Percentiles rank a stretch among this genome's conserved stretches.
Conservation (phyloP, 805 yeast species). For the Candida succiphila region DNA sequence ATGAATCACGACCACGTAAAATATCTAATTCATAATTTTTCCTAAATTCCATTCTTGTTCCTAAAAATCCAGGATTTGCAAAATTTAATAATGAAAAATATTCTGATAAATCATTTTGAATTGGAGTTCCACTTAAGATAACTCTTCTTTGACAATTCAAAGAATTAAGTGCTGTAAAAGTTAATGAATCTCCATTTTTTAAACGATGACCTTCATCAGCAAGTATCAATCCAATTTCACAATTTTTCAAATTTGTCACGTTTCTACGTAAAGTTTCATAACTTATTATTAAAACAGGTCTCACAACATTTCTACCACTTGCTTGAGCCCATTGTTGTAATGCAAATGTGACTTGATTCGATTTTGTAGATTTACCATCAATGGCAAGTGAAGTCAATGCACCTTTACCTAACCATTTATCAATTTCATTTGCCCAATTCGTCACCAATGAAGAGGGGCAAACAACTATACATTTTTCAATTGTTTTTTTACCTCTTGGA, state of each 20-base stretch:
- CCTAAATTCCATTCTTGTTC: constrained; percentile 74
- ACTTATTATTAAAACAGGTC: constrained; percentile 89
- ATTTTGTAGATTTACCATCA: constrained; percentile 80
- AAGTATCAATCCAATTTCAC: constrained; percentile 77
- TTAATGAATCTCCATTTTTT: constrained; percentile 84
- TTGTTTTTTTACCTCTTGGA: constrained; percentile 75
- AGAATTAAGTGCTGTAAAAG: constrained; percentile 80
- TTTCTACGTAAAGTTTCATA: constrained; percentile 90
- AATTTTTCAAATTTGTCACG: constrained; percentile 59
- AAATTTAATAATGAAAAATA: constrained; percentile 84
- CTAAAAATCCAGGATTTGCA: constrained; percentile 91
- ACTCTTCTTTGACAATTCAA: constrained; percentile 82
- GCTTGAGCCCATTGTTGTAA: constrained; percentile 82
- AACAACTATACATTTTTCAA: constrained; percentile 83
- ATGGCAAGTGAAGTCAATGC: constrained; percentile 79
- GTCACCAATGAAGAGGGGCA: constrained; percentile 92
- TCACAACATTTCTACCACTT: constrained; percentile 74
- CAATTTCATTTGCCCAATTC: constrained; percentile 95
- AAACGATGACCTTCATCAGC: constrained; percentile 84
- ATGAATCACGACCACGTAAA: constrained; percentile 80
- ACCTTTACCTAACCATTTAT: constrained; percentile 94
- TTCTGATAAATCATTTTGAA: constrained; percentile 90
- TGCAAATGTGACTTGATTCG: constrained; percentile 56
- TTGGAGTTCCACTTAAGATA: constrained; percentile 62
- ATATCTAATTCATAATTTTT: constrained; percentile 77